These are phyloP conservation scores for Leptographium lundbergii DNA, from an alignment of 2,329 filamentous ascomycete species.

Conservation along the genomic window DNA sequence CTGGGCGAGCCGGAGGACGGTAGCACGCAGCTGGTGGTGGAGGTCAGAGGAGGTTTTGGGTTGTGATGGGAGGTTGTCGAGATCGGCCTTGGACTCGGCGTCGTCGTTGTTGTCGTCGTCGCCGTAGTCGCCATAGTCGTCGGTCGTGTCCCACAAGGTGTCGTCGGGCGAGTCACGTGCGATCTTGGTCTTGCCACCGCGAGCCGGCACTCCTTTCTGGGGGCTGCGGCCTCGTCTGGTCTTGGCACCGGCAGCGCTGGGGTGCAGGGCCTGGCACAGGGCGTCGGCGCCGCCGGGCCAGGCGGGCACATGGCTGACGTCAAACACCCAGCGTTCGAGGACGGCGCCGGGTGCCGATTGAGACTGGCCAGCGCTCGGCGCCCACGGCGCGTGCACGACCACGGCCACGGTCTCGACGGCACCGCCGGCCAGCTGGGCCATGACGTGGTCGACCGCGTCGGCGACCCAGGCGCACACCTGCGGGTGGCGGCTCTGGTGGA, in stretches of 20 bases:
- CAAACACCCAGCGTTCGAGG: slow-evolving; percentile 51
- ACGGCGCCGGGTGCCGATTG: slow-evolving; percentile 22
- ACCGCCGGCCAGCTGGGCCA: slow-evolving; percentile 52
- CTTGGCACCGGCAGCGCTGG: not conserved
- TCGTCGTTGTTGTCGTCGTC: slow-evolving; percentile 13
- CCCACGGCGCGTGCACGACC: slow-evolving; percentile 10
- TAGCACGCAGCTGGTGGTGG: slow-evolving; percentile 59
- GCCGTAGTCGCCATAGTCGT: not conserved
- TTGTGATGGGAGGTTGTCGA: not conserved
- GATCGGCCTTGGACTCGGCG: slow-evolving; percentile 5
- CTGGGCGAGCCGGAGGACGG: slow-evolving; percentile 49
- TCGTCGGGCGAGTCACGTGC: not conserved
- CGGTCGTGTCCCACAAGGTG: not conserved
- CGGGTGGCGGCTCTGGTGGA: slow-evolving; percentile 77
- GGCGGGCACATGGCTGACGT: slow-evolving; percentile 38
- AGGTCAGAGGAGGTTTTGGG: slow-evolving; percentile 31
- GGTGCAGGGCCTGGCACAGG: slow-evolving; percentile 11
- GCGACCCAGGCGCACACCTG: slow-evolving; percentile 75
- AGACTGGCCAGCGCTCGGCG: no score
- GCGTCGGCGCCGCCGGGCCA: slow-evolving; percentile 24
- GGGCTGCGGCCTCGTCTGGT: no score
- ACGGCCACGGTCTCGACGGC: slow-evolving; percentile 8
- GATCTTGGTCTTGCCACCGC: no score
- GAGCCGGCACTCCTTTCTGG: no score
- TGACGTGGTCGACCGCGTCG: slow-evolving; percentile 63